Evolutionary conservation across 108 stramenopile species (phyloP).

Genomic region (Aurantiochytrium sp.): DNA sequence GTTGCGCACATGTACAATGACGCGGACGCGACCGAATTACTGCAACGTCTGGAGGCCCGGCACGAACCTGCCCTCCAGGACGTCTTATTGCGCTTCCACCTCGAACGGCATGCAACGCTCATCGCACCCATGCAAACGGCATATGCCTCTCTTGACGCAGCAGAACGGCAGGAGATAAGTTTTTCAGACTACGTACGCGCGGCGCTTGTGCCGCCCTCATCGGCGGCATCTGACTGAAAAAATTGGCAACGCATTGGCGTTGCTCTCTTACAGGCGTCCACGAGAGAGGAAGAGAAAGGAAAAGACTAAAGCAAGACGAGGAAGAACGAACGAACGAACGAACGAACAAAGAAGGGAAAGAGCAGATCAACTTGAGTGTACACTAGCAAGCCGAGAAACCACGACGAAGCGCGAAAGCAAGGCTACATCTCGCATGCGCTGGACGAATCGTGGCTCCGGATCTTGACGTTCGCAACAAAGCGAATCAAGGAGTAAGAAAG

Average conservation of each 20-base stretch:
- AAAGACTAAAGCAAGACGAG: not conserved
- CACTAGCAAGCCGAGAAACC: too few relatives aligned
- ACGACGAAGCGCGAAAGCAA: too few relatives aligned
- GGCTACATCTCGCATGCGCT: too few relatives aligned
- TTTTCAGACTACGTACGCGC: not conserved
- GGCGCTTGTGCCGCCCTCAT: too few relatives aligned
- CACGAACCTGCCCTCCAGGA: not conserved
- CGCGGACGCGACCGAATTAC: not conserved
- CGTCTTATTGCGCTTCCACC: not conserved
- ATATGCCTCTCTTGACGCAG: not conserved
- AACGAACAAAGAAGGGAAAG: not conserved
- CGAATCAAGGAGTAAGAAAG: too few relatives aligned
- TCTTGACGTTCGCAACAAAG: too few relatives aligned
- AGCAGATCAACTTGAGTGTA: too few relatives aligned
- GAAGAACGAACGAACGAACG: not conserved
- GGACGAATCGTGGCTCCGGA: too few relatives aligned
- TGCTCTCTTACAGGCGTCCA: too few relatives aligned
- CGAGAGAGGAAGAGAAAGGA: not conserved
- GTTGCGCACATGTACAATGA: conserved; percentile 19
- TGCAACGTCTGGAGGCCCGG: not conserved
- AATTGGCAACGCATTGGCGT: too few relatives aligned
- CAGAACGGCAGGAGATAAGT: not conserved
- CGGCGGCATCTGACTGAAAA: too few relatives aligned
- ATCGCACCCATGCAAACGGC: not conserved
- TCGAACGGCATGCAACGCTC: not conserved